Evolutionary conservation across 2,329 filamentous ascomycete genomes (phyloP).

Genomic region (Didymosphaeria variabile): DNA sequence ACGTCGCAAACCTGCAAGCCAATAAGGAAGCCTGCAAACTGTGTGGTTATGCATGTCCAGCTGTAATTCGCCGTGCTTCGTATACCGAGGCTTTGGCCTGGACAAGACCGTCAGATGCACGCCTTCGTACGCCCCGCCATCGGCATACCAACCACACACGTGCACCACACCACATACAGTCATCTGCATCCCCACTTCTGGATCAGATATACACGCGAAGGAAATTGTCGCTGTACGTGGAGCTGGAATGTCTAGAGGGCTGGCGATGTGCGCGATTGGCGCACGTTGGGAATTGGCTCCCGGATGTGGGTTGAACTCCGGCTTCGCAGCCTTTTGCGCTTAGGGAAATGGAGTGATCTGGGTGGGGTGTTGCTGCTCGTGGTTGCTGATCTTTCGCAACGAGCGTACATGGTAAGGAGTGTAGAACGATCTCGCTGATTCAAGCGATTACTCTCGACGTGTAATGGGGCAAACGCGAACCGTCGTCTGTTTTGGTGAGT

Average conservation of each 20-base stretch:
- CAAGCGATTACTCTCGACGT: background rate
- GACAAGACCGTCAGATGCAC: background rate
- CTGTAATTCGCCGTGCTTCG: background rate
- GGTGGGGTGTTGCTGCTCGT: background rate
- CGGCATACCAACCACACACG: background rate
- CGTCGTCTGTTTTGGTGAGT: background rate
- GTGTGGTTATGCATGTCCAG: background rate
- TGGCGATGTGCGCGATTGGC: slow-evolving; percentile 24
- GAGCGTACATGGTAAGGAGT: background rate
- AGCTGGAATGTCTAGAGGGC: slow-evolving; percentile 22
- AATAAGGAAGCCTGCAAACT: background rate
- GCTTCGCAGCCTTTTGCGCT: background rate
- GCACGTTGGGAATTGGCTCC: background rate
- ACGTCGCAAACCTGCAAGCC: background rate
- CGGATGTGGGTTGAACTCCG: slow-evolving; percentile 7
- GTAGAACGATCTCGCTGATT: background rate
- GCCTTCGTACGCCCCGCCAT: background rate
- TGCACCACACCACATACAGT: background rate
- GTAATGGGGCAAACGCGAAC: background rate
- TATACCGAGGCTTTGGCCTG: background rate
- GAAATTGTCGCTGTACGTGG: slow-evolving; percentile 3
- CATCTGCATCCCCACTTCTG: background rate
- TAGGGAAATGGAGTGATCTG: background rate
- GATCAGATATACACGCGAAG: background rate
- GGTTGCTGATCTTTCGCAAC: background rate